Evolutionary conservation across 352 stramenopile genomes (phyloP), one percentile per base, ranked within the genome.

Genomic region (Phytophthora aleatoria): DNA sequence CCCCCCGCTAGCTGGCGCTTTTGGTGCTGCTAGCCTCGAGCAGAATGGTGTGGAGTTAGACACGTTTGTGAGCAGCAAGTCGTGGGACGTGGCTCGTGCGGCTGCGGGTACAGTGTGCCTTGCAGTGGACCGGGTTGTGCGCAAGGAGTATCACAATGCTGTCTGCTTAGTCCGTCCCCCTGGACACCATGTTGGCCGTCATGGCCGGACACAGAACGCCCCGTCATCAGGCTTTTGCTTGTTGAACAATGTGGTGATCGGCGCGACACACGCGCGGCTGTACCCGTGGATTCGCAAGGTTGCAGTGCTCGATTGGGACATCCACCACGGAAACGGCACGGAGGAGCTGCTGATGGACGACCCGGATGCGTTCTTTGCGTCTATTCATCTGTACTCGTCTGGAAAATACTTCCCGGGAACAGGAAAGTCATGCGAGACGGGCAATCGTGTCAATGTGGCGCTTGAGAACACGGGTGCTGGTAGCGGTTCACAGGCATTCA

Each of bases 161-260:
- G 79, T 97, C 33, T 96, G 91, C 30, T 61, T 97, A 10, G 87
- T 97, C 28, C 83, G 95, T 30, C 95, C 95, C 30, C 95, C 95
- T 9, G 95, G 96, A 11, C 96, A 99, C 69, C 95, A 99, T 71
- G 95, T 92, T 31, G 87, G 87, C 1, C 81, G 84, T 26, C 79
- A 94, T 58, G 87, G 87, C 3, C 84, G 85, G 41, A 90, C 85
- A 2, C 68, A 85, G 45, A 85, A 76, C 8, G 84, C 85, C 3
- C 81, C 83, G 9, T 94, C 87, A 13, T 94, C 81, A 61, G 97
- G 97, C 8, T 99, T 99, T 69, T 99, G 97, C 66, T 84, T 99
- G 31, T 77, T 99, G 36, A 99, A 99, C 79, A 99, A 99, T 69
- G 96, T 99, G 30, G 97, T 97, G 41, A 98, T 99, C 64, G 97